Conservation (phyloP, 2,329 filamentous ascomycete species). For the Pezicula carpinea region DNA sequence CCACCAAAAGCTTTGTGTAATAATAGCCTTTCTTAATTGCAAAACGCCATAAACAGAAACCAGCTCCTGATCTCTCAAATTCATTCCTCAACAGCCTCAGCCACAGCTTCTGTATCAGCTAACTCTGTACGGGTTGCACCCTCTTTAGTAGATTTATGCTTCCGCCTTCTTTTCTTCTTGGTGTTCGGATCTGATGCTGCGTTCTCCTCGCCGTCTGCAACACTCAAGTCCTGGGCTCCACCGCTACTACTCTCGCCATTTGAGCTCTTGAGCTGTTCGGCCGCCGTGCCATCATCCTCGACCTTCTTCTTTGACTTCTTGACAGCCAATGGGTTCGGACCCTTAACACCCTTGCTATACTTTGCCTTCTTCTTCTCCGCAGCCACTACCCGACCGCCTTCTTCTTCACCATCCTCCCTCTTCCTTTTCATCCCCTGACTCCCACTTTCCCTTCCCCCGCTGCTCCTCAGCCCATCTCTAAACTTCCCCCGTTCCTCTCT, state of each 20-base stretch:
- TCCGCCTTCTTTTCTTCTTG: slow-evolving; percentile 35
- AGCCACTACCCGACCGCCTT: slow-evolving; percentile 11
- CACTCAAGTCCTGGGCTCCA: not conserved
- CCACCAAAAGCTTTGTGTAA: too few relatives aligned
- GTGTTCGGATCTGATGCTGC: slow-evolving; percentile 16
- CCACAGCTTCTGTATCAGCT: slow-evolving; percentile 8
- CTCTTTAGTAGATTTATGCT: slow-evolving; percentile 25
- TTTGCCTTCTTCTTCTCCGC: slow-evolving; percentile 48
- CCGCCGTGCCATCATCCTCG: slow-evolving; percentile 17
- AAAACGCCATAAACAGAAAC: too few relatives aligned
- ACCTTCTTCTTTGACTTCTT: slow-evolving; percentile 60
- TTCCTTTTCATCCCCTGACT: slow-evolving; percentile 33
- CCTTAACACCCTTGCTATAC: slow-evolving; percentile 57
- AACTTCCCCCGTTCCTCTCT: slow-evolving; percentile 73
- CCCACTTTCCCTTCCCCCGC: slow-evolving; percentile 31
- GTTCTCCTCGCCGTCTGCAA: not conserved
- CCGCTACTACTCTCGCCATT: not conserved
- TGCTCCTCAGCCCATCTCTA: slow-evolving; percentile 57
- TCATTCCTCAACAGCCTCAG: slow-evolving; percentile 8
- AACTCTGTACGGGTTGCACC: slow-evolving; percentile 10
- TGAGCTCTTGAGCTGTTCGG: not conserved
- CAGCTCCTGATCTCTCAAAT: too few relatives aligned
- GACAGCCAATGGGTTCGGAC: slow-evolving; percentile 65
- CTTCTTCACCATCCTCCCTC: slow-evolving; percentile 26
- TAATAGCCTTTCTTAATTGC: too few relatives aligned